phyloP scores from a whole-genome alignment of 2,329 filamentous ascomycete genomes.

The Thermoascus crustaceus region DNA sequence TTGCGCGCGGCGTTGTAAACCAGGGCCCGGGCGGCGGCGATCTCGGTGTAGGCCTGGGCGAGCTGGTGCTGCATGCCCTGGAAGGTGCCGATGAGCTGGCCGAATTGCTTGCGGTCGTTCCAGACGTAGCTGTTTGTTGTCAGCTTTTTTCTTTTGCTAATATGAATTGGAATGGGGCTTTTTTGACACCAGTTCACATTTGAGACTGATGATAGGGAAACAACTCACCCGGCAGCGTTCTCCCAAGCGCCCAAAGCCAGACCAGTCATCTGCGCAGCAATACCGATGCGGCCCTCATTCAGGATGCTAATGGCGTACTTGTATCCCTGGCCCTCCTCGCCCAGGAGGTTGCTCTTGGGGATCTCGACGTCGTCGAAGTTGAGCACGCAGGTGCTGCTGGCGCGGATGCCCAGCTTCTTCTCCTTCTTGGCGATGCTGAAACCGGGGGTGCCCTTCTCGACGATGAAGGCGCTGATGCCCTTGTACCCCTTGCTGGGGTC shows the following conservation, averaged over 20 bases:
- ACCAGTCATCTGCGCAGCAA: conserved; percentile 97
- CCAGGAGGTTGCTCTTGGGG: conserved; percentile 78
- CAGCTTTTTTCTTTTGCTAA: background rate
- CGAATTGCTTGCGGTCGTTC: conserved; percentile 98
- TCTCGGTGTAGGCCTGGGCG: conserved; percentile 90
- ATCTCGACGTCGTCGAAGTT: conserved; percentile 96
- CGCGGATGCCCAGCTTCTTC: conserved; percentile 97
- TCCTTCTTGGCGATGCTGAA: conserved; percentile 99
- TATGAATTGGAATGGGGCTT: background rate
- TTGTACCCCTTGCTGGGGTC: conserved; percentile 90
- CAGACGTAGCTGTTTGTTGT: conserved; percentile 63
- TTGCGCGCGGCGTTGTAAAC: conserved; percentile 95
- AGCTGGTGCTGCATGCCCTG: conserved; percentile 99
- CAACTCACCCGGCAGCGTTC: conserved; percentile 68
- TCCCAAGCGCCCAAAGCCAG: conserved; percentile 90
- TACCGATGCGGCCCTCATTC: conserved; percentile 96
- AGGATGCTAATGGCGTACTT: conserved; percentile 92
- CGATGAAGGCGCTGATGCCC: conserved; percentile 91
- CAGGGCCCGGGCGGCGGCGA: conserved; percentile 78
- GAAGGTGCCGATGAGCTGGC: conserved; percentile 87
- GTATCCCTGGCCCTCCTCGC: conserved; percentile 85
- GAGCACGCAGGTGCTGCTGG: conserved; percentile 91
- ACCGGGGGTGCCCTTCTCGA: conserved; percentile 81
- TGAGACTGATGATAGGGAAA: conserved; percentile 1
- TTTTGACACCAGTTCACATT: background rate